Evolutionary conservation across 129 eudicot genomes (phyloP).

Genomic region (Mikania micrantha): DNA sequence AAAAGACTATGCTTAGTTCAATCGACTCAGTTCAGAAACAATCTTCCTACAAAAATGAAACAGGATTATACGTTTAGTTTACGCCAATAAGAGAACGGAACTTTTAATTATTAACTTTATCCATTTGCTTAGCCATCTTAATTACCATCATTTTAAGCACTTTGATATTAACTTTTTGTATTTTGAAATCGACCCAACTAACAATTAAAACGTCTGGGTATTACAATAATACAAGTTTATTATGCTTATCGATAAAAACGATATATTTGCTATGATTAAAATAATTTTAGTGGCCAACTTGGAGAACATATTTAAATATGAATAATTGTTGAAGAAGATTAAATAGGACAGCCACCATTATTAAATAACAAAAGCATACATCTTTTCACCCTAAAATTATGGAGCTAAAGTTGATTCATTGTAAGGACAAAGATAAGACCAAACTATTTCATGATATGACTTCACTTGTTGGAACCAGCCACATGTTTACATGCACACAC

Average conservation of each 20-base stretch:
- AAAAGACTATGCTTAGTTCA: too few species aligned
- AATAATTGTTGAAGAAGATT: not conserved
- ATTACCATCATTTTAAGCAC: too few species aligned
- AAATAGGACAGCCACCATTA: not conserved
- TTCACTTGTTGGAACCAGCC: not conserved
- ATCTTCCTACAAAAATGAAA: too few species aligned
- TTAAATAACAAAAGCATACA: constrained; percentile 2
- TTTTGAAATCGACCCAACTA: too few species aligned
- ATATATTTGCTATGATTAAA: not conserved
- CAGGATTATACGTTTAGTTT: too few species aligned
- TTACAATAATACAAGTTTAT: not conserved
- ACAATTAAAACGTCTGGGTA: too few species aligned
- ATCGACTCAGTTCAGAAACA: too few species aligned
- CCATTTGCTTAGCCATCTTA: too few species aligned
- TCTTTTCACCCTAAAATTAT: constrained; percentile 20
- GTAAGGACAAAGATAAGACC: constrained; percentile 8
- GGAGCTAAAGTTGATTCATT: constrained; percentile 3
- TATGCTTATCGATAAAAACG: not conserved
- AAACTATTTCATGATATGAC: constrained; percentile 12
- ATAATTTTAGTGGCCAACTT: not conserved
- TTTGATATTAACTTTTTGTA: too few species aligned
- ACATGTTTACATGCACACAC: not conserved
- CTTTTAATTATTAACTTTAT: too few species aligned
- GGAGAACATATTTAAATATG: not conserved
- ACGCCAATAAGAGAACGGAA: too few species aligned